These are phyloP conservation scores for Pseudogymnoascus sp. DNA, from an alignment of 2,329 filamentous ascomycete species.

Conservation along the genomic window DNA sequence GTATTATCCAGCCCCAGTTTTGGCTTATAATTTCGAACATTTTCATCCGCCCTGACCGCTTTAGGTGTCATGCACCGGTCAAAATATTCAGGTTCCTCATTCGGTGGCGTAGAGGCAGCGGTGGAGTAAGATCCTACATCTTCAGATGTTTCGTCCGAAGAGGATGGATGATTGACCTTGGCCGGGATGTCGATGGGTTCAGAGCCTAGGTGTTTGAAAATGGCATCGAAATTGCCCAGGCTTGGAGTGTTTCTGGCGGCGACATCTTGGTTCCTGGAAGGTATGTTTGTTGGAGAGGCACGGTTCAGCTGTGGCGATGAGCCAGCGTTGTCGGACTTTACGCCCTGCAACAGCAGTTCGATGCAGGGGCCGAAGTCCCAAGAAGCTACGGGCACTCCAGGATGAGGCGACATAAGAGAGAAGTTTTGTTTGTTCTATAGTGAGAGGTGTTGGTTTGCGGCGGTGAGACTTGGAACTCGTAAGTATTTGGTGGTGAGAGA, in stretches of 20 bases:
- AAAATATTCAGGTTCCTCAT: not conserved
- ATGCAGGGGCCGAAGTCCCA: slow-evolving; percentile 4
- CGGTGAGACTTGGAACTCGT: not conserved
- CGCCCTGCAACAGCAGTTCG: not conserved
- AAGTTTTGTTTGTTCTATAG: slow-evolving; percentile 1
- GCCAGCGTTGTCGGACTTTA: not conserved
- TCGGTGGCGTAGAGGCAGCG: not conserved
- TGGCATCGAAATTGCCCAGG: slow-evolving; percentile 6
- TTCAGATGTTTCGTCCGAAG: not conserved
- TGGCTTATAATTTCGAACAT: not conserved
- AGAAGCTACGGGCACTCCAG: not conserved
- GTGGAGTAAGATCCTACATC: slow-evolving; percentile 6
- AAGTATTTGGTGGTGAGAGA: not conserved
- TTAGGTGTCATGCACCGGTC: not conserved
- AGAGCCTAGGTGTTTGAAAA: slow-evolving; percentile 4
- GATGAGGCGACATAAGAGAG: slow-evolving; percentile 7
- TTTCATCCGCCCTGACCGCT: not conserved
- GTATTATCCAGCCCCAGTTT: not conserved
- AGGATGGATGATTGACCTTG: not conserved
- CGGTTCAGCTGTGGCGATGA: not conserved
- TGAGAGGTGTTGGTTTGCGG: not conserved
- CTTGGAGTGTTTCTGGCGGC: not conserved
- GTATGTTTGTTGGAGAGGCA: not conserved
- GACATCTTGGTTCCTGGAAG: not conserved
- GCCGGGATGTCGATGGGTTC: not conserved